These are phyloP conservation scores for Alternaria hordeiaustralica DNA, from an alignment of 2,329 filamentous ascomycete species.

Conservation along the genomic window DNA sequence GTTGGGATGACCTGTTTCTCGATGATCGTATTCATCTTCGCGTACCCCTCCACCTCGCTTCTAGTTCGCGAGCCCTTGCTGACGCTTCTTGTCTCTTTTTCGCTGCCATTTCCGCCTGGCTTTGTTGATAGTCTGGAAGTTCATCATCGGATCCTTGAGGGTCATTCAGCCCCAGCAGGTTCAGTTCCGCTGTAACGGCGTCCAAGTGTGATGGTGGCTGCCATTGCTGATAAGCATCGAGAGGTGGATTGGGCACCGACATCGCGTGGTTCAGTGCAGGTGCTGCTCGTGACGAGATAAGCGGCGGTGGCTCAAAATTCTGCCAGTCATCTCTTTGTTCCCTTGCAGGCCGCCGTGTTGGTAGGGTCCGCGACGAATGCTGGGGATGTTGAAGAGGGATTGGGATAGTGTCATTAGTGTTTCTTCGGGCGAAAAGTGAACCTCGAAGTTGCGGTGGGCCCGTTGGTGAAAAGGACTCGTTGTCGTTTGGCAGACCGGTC, in stretches of 20 bases:
- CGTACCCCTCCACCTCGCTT: slow-evolving; percentile 50
- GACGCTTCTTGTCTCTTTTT: slow-evolving; percentile 50
- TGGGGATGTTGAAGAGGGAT: slow-evolving; percentile 28
- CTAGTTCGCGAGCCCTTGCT: slow-evolving; percentile 53
- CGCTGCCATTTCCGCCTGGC: slow-evolving; percentile 54
- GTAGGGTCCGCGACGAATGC: slow-evolving; percentile 14
- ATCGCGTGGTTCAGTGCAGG: slow-evolving; percentile 15
- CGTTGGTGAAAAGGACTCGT: slow-evolving; percentile 42
- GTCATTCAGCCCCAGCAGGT: slow-evolving; percentile 39
- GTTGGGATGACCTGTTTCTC: neutral
- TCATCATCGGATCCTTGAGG: slow-evolving; percentile 46
- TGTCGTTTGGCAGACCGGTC: slow-evolving; percentile 39
- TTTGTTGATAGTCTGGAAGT: slow-evolving; percentile 56
- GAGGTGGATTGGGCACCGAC: slow-evolving; percentile 5
- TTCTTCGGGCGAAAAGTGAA: slow-evolving; percentile 42
- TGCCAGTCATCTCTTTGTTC: slow-evolving; percentile 33
- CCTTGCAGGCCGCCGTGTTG: slow-evolving; percentile 10
- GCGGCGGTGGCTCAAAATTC: slow-evolving; percentile 28
- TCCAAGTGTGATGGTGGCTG: slow-evolving; percentile 29
- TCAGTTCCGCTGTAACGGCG: slow-evolving; percentile 38
- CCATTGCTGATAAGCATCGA: slow-evolving; percentile 21
- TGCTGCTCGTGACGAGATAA: slow-evolving; percentile 12
- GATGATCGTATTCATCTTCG: neutral
- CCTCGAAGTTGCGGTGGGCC: slow-evolving; percentile 41
- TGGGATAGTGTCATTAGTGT: slow-evolving; percentile 35